These are phyloP conservation scores for Calonectria pauciramosa DNA, from an alignment of 2,329 filamentous ascomycete species.

Conservation along the genomic window DNA sequence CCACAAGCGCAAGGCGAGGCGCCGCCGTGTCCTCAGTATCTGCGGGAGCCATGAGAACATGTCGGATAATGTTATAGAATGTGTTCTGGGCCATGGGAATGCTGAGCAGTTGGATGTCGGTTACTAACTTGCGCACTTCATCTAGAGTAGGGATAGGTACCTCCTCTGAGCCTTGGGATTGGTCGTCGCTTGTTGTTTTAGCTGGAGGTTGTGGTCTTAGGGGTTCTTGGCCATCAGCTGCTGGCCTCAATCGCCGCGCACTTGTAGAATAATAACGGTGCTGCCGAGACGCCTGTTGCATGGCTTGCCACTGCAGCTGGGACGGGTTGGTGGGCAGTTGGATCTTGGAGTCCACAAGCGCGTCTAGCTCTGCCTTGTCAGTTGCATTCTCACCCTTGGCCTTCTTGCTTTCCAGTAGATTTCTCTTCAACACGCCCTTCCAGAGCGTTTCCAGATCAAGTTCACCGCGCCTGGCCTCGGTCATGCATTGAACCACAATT, in stretches of 20 bases:
- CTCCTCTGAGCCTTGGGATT: neutral
- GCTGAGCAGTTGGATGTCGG: slow-evolving; percentile 56
- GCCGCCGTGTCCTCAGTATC: slow-evolving; percentile 38
- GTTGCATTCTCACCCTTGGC: slow-evolving; percentile 45
- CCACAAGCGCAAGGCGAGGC: slow-evolving; percentile 55
- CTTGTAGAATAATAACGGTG: slow-evolving; percentile 52
- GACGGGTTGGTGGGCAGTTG: slow-evolving; percentile 49
- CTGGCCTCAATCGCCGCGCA: slow-evolving; percentile 40
- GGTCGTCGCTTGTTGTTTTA: neutral
- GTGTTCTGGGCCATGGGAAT: slow-evolving; percentile 52
- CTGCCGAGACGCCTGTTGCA: slow-evolving; percentile 52
- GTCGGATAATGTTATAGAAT: slow-evolving; percentile 54
- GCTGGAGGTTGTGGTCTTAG: neutral
- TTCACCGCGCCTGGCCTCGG: slow-evolving; percentile 65
- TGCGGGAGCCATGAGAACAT: slow-evolving; percentile 50
- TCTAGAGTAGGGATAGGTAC: slow-evolving; percentile 30
- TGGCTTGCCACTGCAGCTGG: slow-evolving; percentile 52
- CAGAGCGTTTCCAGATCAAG: slow-evolving; percentile 68
- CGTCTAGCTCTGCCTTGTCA: slow-evolving; percentile 46
- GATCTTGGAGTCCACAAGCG: slow-evolving; percentile 48
- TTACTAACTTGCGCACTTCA: slow-evolving; percentile 47
- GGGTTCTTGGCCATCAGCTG: neutral
- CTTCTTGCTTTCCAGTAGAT: slow-evolving; percentile 48
- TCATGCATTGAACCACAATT: slow-evolving; percentile 71
- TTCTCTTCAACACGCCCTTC: slow-evolving; percentile 57